Percentiles rank a stretch among this genome's conserved stretches.
Conservation (phyloP, 1,284 basidiomycete species). For the Heimioporus punctisporus region DNA sequence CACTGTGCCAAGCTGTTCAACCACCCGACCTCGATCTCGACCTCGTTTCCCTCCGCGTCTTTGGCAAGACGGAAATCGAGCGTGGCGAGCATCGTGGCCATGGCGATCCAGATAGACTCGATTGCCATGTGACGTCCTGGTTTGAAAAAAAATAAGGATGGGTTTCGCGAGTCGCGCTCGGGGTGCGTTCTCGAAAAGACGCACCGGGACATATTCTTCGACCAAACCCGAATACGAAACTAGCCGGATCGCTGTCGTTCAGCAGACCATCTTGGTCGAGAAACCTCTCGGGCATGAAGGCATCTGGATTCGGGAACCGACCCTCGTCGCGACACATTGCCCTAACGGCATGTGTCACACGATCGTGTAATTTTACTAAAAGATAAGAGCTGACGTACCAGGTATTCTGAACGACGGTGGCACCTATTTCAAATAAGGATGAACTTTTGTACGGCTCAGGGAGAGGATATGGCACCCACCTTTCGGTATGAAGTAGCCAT, state of each 20-base stretch:
- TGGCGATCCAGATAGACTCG: background rate
- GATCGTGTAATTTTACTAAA: no score
- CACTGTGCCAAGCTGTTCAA: background rate
- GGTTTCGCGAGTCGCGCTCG: no score
- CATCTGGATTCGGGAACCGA: constrained; percentile 17
- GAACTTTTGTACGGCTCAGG: no score
- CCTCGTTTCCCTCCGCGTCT: constrained; percentile 3
- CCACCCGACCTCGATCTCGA: background rate
- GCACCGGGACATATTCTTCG: constrained; percentile 17
- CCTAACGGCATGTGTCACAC: constrained; percentile 3
- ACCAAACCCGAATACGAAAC: constrained; percentile 24
- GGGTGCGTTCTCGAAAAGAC: no score
- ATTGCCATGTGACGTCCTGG: background rate
- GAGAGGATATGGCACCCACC: constrained; percentile 2
- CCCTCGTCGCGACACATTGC: constrained; percentile 21
- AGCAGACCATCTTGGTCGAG: constrained; percentile 12
- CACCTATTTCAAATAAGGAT: background rate
- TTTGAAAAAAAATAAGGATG: no score
- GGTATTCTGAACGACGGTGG: constrained; percentile 18
- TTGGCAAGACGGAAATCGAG: constrained; percentile 3
- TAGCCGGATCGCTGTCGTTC: constrained; percentile 10
- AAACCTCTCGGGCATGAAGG: constrained; percentile 16
- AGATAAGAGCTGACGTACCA: background rate
- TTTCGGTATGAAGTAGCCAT: constrained; percentile 18
- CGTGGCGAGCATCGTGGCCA: constrained; percentile 9